Evolutionary conservation across 305 asterid genomes (phyloP).

Genomic region (Fraxinus dipetala): DNA sequence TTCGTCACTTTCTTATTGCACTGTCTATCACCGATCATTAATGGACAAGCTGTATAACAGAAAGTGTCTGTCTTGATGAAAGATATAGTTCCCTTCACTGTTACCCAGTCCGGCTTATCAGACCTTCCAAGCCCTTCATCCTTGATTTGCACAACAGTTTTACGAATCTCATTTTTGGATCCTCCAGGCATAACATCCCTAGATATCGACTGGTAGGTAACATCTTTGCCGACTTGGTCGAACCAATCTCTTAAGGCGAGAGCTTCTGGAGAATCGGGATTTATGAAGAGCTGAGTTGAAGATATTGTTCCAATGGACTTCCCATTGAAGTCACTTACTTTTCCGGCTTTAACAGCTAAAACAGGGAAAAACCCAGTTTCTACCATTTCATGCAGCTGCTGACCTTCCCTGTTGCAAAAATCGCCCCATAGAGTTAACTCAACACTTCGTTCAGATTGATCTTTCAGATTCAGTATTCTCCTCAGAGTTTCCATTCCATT

Average conservation of each 20-base stretch:
- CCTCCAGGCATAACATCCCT: conserved; percentile 60
- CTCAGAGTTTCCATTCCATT: conserved; percentile 97
- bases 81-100: conserved; percentile 75
- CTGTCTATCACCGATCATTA: conserved; percentile 86
- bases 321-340: conserved; percentile 83
- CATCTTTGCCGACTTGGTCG: conserved; percentile 65
- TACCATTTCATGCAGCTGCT: conserved; percentile 57
- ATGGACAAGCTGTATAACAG: conserved; percentile 94
- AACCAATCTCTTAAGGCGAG: conserved; percentile 63
- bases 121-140: conserved; percentile 93
- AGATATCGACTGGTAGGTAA: conserved; percentile 70
- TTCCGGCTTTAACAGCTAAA: conserved; percentile 90
- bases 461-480: conserved; percentile 73
- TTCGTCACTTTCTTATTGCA: conserved; percentile 82
- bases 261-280: conserved; percentile 75
- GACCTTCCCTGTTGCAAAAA: conserved; percentile 88
- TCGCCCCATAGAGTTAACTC: conserved; percentile 97
- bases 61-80: conserved; percentile 78
- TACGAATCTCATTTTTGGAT: conserved; percentile 66
- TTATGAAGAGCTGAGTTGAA: conserved; percentile 78
- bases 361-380: conserved; percentile 65
- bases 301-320: conserved; percentile 78
- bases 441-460: conserved; percentile 64
- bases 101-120: conserved; percentile 89
- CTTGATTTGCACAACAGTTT: conserved; percentile 69